phyloP scores from a whole-genome alignment of 2,329 filamentous ascomycete genomes.

The Chalaropsis thielavioides region DNA sequence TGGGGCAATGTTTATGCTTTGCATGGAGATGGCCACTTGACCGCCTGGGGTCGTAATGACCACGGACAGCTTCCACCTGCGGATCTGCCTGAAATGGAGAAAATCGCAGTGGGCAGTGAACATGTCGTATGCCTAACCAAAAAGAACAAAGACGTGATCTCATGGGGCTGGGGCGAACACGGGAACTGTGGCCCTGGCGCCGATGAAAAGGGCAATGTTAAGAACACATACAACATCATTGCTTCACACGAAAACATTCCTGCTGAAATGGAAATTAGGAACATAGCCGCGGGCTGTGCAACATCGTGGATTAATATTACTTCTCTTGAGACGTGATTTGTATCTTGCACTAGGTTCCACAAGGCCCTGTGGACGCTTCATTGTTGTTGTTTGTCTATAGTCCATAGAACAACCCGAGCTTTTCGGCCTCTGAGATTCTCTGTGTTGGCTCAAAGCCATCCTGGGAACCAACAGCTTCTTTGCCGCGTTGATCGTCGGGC shows the following conservation, averaged over 20 bases:
- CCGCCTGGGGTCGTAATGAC: slow-evolving; percentile 72
- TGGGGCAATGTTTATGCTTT: slow-evolving; percentile 75
- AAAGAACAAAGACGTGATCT: slow-evolving; percentile 49
- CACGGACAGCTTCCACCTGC: slow-evolving; percentile 63
- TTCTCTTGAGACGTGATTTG: slow-evolving; percentile 9
- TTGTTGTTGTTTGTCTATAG: neutral
- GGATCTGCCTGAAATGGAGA: slow-evolving; percentile 41
- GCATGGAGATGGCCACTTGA: slow-evolving; percentile 41
- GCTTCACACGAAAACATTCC: slow-evolving; percentile 41
- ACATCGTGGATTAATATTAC: slow-evolving; percentile 62
- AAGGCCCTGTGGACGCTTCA: neutral
- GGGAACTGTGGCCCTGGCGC: slow-evolving; percentile 76
- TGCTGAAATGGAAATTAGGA: slow-evolving; percentile 36
- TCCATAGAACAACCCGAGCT: slow-evolving; percentile 29
- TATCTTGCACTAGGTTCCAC: neutral
- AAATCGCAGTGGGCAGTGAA: slow-evolving; percentile 76
- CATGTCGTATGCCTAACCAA: slow-evolving; percentile 61
- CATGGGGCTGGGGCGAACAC: slow-evolving; percentile 97
- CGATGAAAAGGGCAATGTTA: slow-evolving; percentile 46
- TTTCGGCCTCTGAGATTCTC: slow-evolving; percentile 51
- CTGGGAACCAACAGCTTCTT: neutral
- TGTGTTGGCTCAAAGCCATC: slow-evolving; percentile 53
- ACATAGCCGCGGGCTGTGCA: slow-evolving; percentile 73
- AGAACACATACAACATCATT: slow-evolving; percentile 54
- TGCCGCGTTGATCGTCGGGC: neutral